Evolutionary conservation across 2,329 filamentous ascomycete genomes (phyloP).

Genomic region (Pseudocercospora crystallina): DNA sequence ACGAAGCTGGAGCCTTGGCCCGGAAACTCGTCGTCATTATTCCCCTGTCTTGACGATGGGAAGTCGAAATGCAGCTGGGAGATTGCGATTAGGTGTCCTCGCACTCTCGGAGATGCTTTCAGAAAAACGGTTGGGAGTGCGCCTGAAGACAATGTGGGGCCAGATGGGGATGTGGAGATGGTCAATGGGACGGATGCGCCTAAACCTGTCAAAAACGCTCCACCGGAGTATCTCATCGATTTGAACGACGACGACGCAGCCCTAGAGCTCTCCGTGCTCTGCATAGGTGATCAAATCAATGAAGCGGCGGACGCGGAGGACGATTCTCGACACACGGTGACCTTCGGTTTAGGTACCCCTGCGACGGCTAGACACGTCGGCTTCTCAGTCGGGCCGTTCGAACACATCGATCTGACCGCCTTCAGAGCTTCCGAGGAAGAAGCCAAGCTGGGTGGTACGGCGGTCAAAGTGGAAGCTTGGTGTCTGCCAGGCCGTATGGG

Average conservation of each 20-base stretch:
- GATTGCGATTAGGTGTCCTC: slow-evolving; percentile 79
- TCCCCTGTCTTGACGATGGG: slow-evolving; percentile 88
- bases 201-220: slow-evolving; percentile 27
- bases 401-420: slow-evolving; percentile 79
- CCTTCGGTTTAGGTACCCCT: slow-evolving; percentile 73
- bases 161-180: slow-evolving; percentile 37
- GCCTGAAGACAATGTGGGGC: slow-evolving; percentile 35
- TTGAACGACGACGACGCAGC: slow-evolving; percentile 77
- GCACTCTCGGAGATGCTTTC: slow-evolving; percentile 77
- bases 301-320: slow-evolving; percentile 75
- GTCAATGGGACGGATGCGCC: slow-evolving; percentile 36
- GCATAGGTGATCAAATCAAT: slow-evolving; percentile 84
- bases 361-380: slow-evolving; percentile 86
- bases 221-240: slow-evolving; percentile 41
- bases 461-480: slow-evolving; percentile 85
- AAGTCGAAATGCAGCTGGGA: slow-evolving; percentile 82
- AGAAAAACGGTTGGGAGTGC: slow-evolving; percentile 35
- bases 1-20: slow-evolving; percentile 78
- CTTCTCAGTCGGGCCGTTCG: slow-evolving; percentile 91
- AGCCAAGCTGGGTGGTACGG: slow-evolving; percentile 83
- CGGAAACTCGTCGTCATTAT: slow-evolving; percentile 79
- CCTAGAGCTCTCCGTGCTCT: slow-evolving; percentile 84
- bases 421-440: slow-evolving; percentile 90
- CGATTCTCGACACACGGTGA: slow-evolving; percentile 80
- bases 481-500: slow-evolving; percentile 80